Conservation (phyloP, 306 rosid species). For the Vigna reflexopilosa region DNA sequence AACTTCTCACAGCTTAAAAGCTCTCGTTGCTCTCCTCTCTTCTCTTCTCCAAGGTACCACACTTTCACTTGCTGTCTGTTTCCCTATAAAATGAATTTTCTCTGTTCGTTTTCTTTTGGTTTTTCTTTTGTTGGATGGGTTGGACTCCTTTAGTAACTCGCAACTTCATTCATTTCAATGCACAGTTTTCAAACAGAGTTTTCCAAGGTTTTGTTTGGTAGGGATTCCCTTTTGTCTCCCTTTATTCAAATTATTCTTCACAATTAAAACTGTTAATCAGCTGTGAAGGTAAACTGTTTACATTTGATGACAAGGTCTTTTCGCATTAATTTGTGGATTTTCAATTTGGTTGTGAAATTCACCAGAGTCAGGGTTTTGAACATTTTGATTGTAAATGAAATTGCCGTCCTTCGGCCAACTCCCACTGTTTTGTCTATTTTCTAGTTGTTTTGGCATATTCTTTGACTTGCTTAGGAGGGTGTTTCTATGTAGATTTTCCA, state of each 20-base stretch:
- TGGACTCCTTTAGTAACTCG: neutral
- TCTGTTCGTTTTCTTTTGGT: neutral
- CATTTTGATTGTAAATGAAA: slow-evolving; percentile 13
- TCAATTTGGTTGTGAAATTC: slow-evolving; percentile 7
- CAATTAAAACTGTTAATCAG: neutral
- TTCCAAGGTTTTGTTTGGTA: slow-evolving; percentile 4
- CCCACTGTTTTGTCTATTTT: neutral
- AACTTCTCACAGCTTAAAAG: slow-evolving; percentile 4
- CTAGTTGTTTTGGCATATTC: slow-evolving; percentile 33
- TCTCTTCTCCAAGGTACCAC: slow-evolving; percentile 29
- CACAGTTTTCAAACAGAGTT: neutral
- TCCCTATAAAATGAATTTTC: slow-evolving; percentile 26
- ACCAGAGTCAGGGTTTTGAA: slow-evolving; percentile 10
- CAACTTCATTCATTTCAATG: neutral
- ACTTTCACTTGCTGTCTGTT: slow-evolving; percentile 14
- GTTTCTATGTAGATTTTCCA: neutral
- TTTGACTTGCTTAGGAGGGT: neutral
- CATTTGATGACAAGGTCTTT: neutral
- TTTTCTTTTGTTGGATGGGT: neutral
- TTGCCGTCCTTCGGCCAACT: neutral
- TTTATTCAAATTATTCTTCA: neutral
- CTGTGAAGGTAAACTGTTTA: too few species aligned
- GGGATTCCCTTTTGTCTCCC: neutral
- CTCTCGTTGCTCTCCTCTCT: neutral
- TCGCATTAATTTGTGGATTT: slow-evolving; percentile 10